These are phyloP conservation scores for Knoxdaviesia proteae DNA, from an alignment of 2,329 filamentous ascomycete genomes.

Conservation along the genomic window DNA sequence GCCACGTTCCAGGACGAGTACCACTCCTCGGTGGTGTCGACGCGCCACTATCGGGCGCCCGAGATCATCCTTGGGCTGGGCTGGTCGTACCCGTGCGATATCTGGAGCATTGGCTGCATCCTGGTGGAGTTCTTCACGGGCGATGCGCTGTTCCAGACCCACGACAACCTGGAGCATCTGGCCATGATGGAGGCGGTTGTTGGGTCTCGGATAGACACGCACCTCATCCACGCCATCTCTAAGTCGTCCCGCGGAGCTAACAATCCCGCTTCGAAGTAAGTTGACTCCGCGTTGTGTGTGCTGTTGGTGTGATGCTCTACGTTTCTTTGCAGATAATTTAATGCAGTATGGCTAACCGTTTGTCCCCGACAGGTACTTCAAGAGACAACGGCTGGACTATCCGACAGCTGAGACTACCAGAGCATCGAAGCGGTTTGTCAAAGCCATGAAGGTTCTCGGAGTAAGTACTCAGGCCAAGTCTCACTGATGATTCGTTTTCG, in stretches of 20 bases:
- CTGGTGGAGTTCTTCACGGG: conserved; percentile 53
- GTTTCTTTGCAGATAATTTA: background rate
- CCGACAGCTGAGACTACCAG: conserved; percentile 41
- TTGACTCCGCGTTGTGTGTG: conserved; percentile 4
- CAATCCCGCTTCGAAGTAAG: conserved; percentile 45
- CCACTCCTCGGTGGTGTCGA: conserved; percentile 50
- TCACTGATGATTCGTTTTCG: too few species aligned
- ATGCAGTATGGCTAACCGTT: background rate
- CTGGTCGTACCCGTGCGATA: conserved; percentile 53
- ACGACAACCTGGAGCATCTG: conserved; percentile 51
- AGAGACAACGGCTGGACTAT: conserved; percentile 43
- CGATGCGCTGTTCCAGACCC: conserved; percentile 50
- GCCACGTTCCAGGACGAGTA: conserved; percentile 56
- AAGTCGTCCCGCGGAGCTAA: conserved; percentile 33
- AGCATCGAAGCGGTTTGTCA: conserved; percentile 44
- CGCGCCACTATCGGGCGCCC: conserved; percentile 47
- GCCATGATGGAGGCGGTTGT: conserved; percentile 60
- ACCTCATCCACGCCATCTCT: conserved; percentile 34
- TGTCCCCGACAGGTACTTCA: conserved; percentile 34
- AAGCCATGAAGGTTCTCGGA: conserved; percentile 48
- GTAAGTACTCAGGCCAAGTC: conserved; percentile 18
- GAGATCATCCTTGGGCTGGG: conserved; percentile 51
- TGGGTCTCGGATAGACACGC: conserved; percentile 33
- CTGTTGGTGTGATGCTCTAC: background rate
- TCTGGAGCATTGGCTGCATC: conserved; percentile 57